Percentiles rank a stretch among this genome's conserved stretches.
Conservation (phyloP, 2,329 filamentous ascomycete species). For the Cladobotryum mycophilum region DNA sequence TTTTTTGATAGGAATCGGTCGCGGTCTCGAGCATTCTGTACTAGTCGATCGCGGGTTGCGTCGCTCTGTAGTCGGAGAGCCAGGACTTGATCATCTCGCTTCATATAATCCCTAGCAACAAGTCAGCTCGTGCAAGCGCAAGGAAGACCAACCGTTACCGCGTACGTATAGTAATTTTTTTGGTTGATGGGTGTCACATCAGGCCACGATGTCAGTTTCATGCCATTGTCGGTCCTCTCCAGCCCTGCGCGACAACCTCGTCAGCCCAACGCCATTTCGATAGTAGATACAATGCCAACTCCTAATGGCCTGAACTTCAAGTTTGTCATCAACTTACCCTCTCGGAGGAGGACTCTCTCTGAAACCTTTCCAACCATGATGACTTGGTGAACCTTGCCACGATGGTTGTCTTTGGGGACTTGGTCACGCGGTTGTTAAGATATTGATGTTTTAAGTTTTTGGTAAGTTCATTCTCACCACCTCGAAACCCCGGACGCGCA, state of each 20-base stretch:
- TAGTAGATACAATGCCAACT: background rate
- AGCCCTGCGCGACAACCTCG: slow-evolving; percentile 54
- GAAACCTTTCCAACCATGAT: slow-evolving; percentile 60
- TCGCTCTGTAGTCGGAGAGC: slow-evolving; percentile 84
- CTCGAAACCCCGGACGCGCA: slow-evolving; percentile 5
- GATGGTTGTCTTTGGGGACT: background rate
- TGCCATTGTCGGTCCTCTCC: slow-evolving; percentile 95
- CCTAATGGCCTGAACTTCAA: background rate
- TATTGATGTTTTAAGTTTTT: background rate
- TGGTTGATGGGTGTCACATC: slow-evolving; percentile 93
- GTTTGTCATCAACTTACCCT: slow-evolving; percentile 41
- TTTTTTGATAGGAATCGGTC: slow-evolving; percentile 77
- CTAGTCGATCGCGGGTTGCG: slow-evolving; percentile 74
- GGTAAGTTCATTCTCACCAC: slow-evolving; percentile 5
- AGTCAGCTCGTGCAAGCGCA: slow-evolving; percentile 13
- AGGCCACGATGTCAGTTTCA: slow-evolving; percentile 92
- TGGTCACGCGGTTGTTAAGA: background rate
- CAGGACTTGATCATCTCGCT: slow-evolving; percentile 93
- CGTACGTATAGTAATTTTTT: slow-evolving; percentile 97
- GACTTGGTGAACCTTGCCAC: slow-evolving; percentile 24
- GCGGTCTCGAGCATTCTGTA: slow-evolving; percentile 79
- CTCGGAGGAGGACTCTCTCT: slow-evolving; percentile 56
- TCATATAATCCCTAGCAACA: slow-evolving; percentile 77
- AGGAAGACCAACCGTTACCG: background rate
- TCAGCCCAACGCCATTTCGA: slow-evolving; percentile 17